A percentile compares a stretch with the other conserved stretches of the same genome.
Conservation (phyloP, 805 yeast species). For the Saturnispora kantuleensis region DNA sequence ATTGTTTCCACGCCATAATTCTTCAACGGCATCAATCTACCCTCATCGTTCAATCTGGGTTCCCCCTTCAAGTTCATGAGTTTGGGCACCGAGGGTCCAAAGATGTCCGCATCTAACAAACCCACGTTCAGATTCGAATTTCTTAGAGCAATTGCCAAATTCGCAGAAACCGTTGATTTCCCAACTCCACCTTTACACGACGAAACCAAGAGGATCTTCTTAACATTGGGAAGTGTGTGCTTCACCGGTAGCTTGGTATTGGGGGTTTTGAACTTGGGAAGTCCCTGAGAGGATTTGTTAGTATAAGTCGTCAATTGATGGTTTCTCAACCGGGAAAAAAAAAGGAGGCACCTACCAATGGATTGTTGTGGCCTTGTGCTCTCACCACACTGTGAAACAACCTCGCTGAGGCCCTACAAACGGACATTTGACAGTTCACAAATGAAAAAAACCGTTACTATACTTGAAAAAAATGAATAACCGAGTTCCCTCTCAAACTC, state of each 20-base stretch:
- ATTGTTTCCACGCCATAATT: conserved; percentile 74
- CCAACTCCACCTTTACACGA: conserved; percentile 83
- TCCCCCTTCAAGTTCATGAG: conserved; percentile 60
- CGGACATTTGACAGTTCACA: not conserved
- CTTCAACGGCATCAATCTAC: conserved; percentile 52
- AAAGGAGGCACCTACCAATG: conserved; percentile 35
- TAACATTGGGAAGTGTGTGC: conserved; percentile 49
- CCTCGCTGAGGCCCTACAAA: conserved; percentile 2
- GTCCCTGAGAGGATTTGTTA: conserved; percentile 26
- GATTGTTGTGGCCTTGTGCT: conserved; percentile 34
- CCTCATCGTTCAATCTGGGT: conserved; percentile 44
- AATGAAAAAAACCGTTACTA: not conserved
- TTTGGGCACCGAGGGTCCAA: conserved; percentile 78
- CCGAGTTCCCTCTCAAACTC: not conserved
- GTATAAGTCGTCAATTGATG: conserved; percentile 2
- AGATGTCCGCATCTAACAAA: conserved; percentile 67
- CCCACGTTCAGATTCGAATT: conserved; percentile 50
- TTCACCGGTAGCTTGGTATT: conserved; percentile 44
- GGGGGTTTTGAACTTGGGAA: conserved; percentile 32
- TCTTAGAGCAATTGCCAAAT: conserved; percentile 55
- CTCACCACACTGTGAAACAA: conserved; percentile 2
- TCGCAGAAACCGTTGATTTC: conserved; percentile 64
- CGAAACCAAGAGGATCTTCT: conserved; percentile 52
- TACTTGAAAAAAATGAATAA: not conserved
- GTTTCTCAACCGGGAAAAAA: not conserved